Evolutionary conservation across 495 filamentous ascomycete species (phyloP).

Genomic region (Aspergillus asperescens): DNA sequence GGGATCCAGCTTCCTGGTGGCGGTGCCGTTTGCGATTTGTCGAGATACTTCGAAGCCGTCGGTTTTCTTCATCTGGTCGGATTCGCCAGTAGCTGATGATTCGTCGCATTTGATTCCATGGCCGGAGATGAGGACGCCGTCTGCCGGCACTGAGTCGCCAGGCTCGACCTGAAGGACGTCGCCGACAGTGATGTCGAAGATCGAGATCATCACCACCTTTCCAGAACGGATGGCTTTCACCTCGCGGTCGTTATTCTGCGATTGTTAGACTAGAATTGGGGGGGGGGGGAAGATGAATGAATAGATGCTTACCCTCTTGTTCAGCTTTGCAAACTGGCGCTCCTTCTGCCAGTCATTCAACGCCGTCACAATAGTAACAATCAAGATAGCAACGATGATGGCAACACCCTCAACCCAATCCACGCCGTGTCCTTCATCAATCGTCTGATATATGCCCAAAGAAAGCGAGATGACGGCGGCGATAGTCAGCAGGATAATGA

Average conservation of each 20-base stretch:
- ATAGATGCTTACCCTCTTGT: conserved; percentile 49
- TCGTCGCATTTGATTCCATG: conserved; percentile 65
- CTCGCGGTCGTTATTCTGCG: conserved; percentile 67
- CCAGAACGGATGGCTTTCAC: conserved; percentile 76
- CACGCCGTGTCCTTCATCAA: conserved; percentile 44
- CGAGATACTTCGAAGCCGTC: conserved; percentile 53
- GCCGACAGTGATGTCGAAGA: conserved; percentile 66
- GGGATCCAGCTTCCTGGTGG: conserved; percentile 55
- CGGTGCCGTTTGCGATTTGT: conserved; percentile 49
- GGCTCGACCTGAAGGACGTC: conserved; percentile 70
- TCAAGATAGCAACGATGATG: conserved; percentile 69
- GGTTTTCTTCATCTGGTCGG: conserved; percentile 62
- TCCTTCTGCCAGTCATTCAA: conserved; percentile 78
- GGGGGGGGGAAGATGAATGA: background rate
- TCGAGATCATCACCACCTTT: conserved; percentile 63
- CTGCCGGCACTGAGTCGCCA: conserved; percentile 62
- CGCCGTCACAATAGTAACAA: conserved; percentile 70
- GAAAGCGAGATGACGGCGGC: conserved; percentile 70
- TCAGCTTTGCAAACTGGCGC: conserved; percentile 71
- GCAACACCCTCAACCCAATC: conserved; percentile 81
- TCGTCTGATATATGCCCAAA: conserved; percentile 63
- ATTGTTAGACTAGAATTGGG: conserved; percentile 6
- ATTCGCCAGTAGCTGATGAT: conserved; percentile 65
- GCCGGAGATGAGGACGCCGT: conserved; percentile 58
- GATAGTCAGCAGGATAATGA: conserved; percentile 67